Percentiles rank a stretch among this genome's conserved stretches.
These are phyloP conservation scores for Heliosperma pusillum DNA, from an alignment of 148 eudicot species.

Conservation along the genomic window DNA sequence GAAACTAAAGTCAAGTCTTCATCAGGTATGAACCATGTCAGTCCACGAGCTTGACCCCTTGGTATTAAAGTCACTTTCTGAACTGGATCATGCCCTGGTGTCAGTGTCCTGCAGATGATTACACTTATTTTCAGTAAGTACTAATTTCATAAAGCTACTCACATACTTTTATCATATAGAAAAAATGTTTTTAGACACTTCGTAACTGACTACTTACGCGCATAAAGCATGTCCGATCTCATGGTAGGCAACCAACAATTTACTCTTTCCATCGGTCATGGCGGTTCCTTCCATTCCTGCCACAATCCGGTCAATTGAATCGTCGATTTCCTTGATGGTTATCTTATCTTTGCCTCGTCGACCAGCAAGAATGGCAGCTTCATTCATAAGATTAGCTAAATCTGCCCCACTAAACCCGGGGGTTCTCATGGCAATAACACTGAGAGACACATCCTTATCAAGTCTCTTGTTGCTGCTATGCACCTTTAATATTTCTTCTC, in stretches of 20 bases:
- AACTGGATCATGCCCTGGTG: conserved; percentile 70
- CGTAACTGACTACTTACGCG: conserved; percentile 56
- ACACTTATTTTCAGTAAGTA: not conserved
- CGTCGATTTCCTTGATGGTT: conserved; percentile 64
- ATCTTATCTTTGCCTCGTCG: conserved; percentile 69
- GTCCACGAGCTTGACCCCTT: conserved; percentile 79
- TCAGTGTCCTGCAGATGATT: conserved; percentile 50
- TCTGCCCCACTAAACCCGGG: conserved; percentile 91
- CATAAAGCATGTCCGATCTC: conserved; percentile 87
- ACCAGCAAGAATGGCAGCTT: conserved; percentile 89
- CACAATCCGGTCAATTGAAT: conserved; percentile 72
- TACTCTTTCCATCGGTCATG: conserved; percentile 90
- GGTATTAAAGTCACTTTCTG: conserved; percentile 83
- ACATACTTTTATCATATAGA: not conserved
- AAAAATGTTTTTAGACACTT: too few species aligned
- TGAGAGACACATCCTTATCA: conserved; percentile 50
- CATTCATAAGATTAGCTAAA: conserved; percentile 81
- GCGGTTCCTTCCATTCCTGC: conserved; percentile 85
- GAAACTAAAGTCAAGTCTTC: conserved; percentile 65
- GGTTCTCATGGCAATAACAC: conserved; percentile 77
- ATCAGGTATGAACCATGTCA: conserved; percentile 75
- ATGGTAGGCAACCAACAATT: conserved; percentile 82
- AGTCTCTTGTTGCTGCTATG: conserved; percentile 70
- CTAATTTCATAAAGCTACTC: too few species aligned
- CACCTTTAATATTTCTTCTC: conserved; percentile 71